phyloP scores from a whole-genome alignment of 139 green algal species.

The Desmodesmus armatus region DNA sequence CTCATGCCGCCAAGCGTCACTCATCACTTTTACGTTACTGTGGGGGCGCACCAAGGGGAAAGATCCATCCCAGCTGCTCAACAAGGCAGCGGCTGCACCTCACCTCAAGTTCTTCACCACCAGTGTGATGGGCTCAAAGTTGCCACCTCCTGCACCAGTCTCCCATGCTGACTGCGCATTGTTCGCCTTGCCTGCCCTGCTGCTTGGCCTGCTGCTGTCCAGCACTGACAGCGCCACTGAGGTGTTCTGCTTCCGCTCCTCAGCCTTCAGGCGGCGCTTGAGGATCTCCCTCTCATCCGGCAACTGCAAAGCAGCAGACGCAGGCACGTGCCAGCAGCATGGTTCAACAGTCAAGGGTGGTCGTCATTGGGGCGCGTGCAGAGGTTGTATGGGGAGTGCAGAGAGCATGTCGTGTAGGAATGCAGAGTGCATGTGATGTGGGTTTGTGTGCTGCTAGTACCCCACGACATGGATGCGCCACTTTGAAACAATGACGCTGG shows the following conservation, averaged over 20 bases:
- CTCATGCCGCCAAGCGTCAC: too few relatives aligned
- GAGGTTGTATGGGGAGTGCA: too few relatives aligned
- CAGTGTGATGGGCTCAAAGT: slow-evolving; percentile 1
- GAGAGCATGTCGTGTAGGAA: too few relatives aligned
- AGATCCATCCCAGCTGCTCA: neutral
- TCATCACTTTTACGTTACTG: neutral
- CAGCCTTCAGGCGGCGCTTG: slow-evolving; percentile 20
- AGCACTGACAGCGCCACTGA: neutral
- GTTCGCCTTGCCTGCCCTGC: neutral
- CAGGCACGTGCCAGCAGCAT: too few relatives aligned
- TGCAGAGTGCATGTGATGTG: too few relatives aligned
- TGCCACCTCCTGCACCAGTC: neutral
- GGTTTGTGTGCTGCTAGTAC: too few relatives aligned
- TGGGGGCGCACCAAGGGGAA: too few relatives aligned
- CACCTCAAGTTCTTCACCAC: slow-evolving; percentile 19
- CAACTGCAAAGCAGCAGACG: neutral
- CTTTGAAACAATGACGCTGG: neutral
- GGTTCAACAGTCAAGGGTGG: too few relatives aligned
- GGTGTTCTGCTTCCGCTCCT: slow-evolving; percentile 31
- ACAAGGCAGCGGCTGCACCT: neutral
- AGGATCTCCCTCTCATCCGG: slow-evolving; percentile 32
- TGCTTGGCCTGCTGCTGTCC: neutral
- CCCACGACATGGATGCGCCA: too few relatives aligned
- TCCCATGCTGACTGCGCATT: neutral
- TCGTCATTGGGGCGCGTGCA: too few relatives aligned